A percentile compares a stretch with the other conserved stretches of the same genome.
Conservation (phyloP, 192 early-diverging fungal genomes). For the Funneliformis geosporum region DNA sequence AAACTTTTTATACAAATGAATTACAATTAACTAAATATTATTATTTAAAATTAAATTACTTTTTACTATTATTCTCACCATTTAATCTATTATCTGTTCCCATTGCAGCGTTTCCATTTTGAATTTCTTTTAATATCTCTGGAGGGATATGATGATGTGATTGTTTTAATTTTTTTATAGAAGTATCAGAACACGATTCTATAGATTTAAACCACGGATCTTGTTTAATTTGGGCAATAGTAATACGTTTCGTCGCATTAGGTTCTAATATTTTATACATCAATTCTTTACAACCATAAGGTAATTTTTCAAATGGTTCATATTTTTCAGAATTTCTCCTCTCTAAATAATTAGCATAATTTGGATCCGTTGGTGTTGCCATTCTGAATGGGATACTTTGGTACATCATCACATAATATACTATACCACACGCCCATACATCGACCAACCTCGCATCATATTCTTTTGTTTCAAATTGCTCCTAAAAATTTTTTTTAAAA, state of each 20-base stretch:
- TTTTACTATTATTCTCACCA: background rate
- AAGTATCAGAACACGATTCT: conserved; percentile 49
- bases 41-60: background rate
- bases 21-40: background rate
- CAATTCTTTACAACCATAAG: conserved; percentile 64
- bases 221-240: conserved; percentile 67
- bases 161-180: background rate
- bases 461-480: conserved; percentile 49
- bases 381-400: conserved; percentile 67
- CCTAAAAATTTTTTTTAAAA: conserved; percentile 23
- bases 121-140: background rate
- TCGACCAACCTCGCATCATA: conserved; percentile 92
- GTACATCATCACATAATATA: conserved; percentile 82
- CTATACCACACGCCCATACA: conserved; percentile 93
- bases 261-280: conserved; percentile 85
- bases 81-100: too few species aligned
- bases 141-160: background rate
- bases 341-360: conserved; percentile 65
- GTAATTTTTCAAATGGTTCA: conserved; percentile 74
- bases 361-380: conserved; percentile 61
- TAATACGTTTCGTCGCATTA: conserved; percentile 67
- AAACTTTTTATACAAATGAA: background rate
- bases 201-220: conserved; percentile 79
- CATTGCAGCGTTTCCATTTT: background rate
- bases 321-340: conserved; percentile 52